phyloP scores from a whole-genome alignment of 2,329 filamentous ascomycete species.

The Colletotrichum sp. region DNA sequence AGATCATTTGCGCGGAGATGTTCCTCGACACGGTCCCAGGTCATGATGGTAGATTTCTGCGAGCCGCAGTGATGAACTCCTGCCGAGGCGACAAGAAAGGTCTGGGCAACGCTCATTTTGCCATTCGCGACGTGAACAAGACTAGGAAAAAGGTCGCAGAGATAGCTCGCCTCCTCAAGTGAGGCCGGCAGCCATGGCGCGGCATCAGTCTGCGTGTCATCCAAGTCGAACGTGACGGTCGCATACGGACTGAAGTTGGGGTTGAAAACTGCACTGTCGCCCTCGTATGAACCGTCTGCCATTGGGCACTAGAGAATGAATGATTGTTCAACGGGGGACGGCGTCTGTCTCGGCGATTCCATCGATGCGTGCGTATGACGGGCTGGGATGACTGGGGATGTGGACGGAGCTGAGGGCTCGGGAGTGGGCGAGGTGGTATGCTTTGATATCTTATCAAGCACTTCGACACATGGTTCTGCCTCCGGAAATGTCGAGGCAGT shows the following conservation, averaged over 20 bases:
- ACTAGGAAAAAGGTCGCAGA: neutral
- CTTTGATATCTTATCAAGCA: neutral
- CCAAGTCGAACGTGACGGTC: neutral
- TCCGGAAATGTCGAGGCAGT: neutral
- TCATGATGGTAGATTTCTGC: neutral
- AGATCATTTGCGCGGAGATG: neutral
- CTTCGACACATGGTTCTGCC: neutral
- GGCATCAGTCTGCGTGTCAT: neutral
- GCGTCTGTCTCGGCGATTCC: neutral
- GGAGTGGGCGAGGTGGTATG: neutral
- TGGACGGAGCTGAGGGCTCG: neutral
- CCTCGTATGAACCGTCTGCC: neutral
- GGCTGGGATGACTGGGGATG: neutral
- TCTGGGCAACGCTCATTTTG: neutral
- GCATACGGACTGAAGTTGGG: neutral
- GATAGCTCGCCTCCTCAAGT: neutral
- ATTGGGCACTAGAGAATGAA: neutral
- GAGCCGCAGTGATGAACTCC: neutral
- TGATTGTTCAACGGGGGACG: neutral
- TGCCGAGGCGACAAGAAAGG: neutral
- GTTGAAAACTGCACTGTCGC: neutral
- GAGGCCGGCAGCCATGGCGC: neutral
- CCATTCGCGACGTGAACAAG: neutral
- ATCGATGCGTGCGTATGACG: neutral
- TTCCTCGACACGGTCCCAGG: neutral